Percentiles rank a stretch among this genome's conserved stretches.
These are phyloP conservation scores for Eucalyptus erythrocorys DNA, from an alignment of 345 rosid species.

Conservation along the genomic window DNA sequence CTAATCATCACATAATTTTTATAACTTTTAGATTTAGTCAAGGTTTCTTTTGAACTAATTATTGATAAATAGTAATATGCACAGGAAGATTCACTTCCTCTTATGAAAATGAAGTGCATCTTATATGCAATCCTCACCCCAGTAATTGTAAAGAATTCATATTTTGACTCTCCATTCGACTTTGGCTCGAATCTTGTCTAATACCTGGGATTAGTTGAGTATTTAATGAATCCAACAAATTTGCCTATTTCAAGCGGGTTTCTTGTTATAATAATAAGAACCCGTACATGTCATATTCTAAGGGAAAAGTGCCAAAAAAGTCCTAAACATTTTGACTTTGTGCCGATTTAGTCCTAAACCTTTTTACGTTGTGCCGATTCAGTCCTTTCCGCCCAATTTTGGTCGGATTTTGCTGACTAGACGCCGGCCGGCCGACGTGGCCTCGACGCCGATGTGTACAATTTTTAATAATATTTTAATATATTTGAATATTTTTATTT, in stretches of 20 bases:
- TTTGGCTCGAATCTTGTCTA: neutral
- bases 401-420: no score
- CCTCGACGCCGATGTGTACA: no score
- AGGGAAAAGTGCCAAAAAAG: no score
- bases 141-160: neutral
- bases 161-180: neutral
- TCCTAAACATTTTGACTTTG: no score
- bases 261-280: neutral
- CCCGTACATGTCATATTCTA: neutral
- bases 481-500: no score
- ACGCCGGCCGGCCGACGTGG: no score
- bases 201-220: neutral
- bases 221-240: no score
- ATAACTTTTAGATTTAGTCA: neutral
- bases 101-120: neutral
- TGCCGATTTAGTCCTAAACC: no score
- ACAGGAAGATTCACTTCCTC: neutral
- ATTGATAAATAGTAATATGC: neutral
- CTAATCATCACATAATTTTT: neutral
- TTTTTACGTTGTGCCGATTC: no score
- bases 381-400: no score
- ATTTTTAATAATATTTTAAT: no score
- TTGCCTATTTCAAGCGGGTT: neutral
- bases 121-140: no score
- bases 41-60: neutral